Evolutionary conservation across 805 yeast species (phyloP).

Genomic region (Sungouiozyma intestinalis): DNA sequence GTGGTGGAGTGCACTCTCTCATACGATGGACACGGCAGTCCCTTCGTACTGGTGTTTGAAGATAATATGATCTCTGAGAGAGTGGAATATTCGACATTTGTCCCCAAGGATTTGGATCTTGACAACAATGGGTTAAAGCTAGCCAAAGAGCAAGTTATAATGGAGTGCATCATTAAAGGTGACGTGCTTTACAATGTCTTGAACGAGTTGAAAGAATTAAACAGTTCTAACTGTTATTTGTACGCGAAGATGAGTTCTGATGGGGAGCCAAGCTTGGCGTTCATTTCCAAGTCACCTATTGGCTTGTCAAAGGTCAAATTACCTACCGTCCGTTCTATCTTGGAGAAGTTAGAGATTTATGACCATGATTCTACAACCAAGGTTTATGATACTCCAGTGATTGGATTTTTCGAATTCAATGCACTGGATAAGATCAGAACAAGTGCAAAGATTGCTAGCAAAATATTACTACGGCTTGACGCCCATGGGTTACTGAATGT

Average conservation of each 20-base stretch:
- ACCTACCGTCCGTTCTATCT: conserved; percentile 50
- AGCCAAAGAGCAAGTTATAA: conserved; percentile 33
- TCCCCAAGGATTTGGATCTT: conserved; percentile 21
- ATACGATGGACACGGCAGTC: conserved; percentile 40
- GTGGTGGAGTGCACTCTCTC: conserved; percentile 40
- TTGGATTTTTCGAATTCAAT: conserved; percentile 42
- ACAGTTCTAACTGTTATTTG: conserved; percentile 40
- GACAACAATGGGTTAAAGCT: conserved; percentile 32
- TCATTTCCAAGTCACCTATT: conserved; percentile 63
- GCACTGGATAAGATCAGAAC: conserved; percentile 38
- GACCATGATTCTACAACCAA: conserved; percentile 19
- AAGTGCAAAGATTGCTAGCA: conserved; percentile 40
- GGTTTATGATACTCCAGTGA: conserved; percentile 5
- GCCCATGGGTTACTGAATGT: conserved; percentile 37
- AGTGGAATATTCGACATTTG: conserved; percentile 45
- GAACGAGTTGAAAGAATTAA: conserved; percentile 46
- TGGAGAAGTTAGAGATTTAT: conserved; percentile 46
- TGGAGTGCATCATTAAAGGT: conserved; percentile 46
- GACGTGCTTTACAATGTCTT: conserved; percentile 43
- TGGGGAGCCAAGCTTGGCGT: conserved; percentile 25
- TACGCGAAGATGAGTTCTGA: conserved; percentile 30
- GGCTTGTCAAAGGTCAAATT: conserved; percentile 58
- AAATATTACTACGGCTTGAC: conserved; percentile 48
- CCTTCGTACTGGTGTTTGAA: conserved; percentile 47
- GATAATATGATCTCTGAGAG: conserved; percentile 43